Conservation (phyloP, 169 alveolate genomes). For the Plasmodium cynomolgi region DNA sequence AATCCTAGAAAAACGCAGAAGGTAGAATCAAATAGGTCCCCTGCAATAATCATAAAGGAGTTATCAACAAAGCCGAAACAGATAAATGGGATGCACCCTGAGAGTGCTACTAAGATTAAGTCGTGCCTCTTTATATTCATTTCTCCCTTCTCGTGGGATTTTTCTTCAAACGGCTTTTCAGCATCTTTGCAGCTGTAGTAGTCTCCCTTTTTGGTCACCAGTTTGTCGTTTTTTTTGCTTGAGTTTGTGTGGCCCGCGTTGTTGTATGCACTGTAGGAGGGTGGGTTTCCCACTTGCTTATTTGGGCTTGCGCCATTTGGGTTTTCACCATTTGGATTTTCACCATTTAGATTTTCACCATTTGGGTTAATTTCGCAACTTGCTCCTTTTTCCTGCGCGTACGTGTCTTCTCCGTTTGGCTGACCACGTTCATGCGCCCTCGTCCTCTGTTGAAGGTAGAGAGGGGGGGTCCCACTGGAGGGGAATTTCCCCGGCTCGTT, state of each 20-base stretch:
- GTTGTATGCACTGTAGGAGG: background rate
- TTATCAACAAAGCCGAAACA: constrained; percentile 83
- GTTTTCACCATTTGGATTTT: background rate
- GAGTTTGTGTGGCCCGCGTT: background rate
- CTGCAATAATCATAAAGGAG: constrained; percentile 79
- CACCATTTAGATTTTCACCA: background rate
- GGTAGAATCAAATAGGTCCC: constrained; percentile 80
- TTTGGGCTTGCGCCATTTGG: background rate
- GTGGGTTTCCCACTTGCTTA: background rate
- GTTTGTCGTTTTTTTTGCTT: background rate
- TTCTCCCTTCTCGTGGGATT: constrained; percentile 63
- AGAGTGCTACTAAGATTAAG: constrained; percentile 59
- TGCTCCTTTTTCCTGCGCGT: background rate
- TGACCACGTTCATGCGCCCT: background rate
- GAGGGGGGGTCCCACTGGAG: background rate
- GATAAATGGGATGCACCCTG: constrained; percentile 76
- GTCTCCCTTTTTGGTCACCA: background rate
- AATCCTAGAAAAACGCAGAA: constrained; percentile 79
- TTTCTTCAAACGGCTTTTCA: constrained; percentile 38
- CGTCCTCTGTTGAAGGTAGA: background rate
- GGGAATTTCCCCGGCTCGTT: background rate
- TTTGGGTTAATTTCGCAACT: background rate
- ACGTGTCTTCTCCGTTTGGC: background rate
- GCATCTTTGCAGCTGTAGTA: background rate
- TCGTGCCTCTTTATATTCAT: constrained; percentile 61